phyloP scores from a whole-genome alignment of 768 basidiomycete species.

The Podaxis carcinomalis region DNA sequence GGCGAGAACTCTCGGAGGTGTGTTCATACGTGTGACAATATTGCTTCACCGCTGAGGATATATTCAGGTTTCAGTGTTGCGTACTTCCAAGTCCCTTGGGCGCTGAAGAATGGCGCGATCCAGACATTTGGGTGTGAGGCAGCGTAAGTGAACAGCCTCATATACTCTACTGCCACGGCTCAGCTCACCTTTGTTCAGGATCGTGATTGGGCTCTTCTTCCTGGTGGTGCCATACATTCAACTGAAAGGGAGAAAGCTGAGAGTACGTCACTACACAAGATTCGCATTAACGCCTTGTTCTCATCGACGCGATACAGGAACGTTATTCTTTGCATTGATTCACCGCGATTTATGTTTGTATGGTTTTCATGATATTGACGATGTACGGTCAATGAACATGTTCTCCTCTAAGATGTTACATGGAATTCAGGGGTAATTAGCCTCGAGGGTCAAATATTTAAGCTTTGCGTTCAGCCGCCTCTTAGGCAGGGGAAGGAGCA shows the following conservation, averaged over 20 bases:
- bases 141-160: conserved; percentile 30
- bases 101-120: conserved; percentile 43
- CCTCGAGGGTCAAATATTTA: too few relatives aligned
- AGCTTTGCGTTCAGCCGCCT: too few relatives aligned
- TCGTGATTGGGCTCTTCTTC: background rate
- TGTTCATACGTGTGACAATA: background rate
- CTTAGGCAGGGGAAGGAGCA: too few relatives aligned
- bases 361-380: background rate
- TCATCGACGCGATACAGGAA: background rate
- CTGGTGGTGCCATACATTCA: background rate
- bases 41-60: background rate
- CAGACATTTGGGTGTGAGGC: conserved; percentile 54
- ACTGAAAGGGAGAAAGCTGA: background rate
- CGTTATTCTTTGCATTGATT: background rate
- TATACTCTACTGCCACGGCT: background rate
- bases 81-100: conserved; percentile 58
- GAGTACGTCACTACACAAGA: background rate
- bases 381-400: background rate
- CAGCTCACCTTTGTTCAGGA: background rate
- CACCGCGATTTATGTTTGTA: background rate
- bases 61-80: conserved; percentile 44
- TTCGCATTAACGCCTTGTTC: too few relatives aligned
- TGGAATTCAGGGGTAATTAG: background rate
- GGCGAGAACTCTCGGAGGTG: conserved; percentile 44
- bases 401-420: background rate